A percentile compares a stretch with the other conserved stretches of the same genome.
Conservation (phyloP, 129 eudicot species). For the Deinandra increscens region DNA sequence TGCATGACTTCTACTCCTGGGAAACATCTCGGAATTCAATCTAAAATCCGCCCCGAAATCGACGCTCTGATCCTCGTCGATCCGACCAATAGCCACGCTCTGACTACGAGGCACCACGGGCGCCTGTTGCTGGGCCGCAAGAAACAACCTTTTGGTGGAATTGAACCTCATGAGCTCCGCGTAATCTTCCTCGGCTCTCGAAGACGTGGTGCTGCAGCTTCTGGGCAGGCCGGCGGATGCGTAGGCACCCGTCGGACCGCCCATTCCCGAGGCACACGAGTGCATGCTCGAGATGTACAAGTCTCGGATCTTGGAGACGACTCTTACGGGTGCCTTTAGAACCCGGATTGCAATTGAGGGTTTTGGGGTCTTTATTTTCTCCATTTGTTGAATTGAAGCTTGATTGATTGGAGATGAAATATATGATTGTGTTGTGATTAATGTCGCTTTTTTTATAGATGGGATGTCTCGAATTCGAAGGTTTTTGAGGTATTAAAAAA, state of each 20-base stretch:
- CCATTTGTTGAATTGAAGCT: not conserved
- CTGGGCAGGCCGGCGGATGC: conserved; percentile 40
- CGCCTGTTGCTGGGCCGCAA: conserved; percentile 11
- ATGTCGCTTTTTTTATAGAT: conserved; percentile 15
- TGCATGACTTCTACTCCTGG: conserved; percentile 48
- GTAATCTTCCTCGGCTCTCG: conserved; percentile 35
- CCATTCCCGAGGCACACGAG: conserved; percentile 46
- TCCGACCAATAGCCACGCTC: conserved; percentile 50
- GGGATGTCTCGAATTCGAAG: not conserved
- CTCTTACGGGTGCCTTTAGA: conserved; percentile 40
- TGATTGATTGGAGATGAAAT: not conserved
- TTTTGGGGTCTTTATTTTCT: conserved; percentile 20
- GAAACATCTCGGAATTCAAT: conserved; percentile 26
- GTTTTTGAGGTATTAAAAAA: not conserved
- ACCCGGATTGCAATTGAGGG: conserved; percentile 20
- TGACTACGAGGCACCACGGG: conserved; percentile 36
- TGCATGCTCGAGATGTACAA: conserved; percentile 43
- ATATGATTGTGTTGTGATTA: not conserved
- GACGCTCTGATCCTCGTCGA: conserved; percentile 49
- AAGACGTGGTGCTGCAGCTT: conserved; percentile 38
- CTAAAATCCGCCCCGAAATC: conserved; percentile 34
- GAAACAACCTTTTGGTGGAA: conserved; percentile 35
- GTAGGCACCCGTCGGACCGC: conserved; percentile 32
- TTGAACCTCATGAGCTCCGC: conserved; percentile 49
- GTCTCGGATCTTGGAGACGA: conserved; percentile 39